These are phyloP conservation scores for Caryopteris hybrid DNA, from an alignment of 305 asterid genomes.

Conservation along the genomic window DNA sequence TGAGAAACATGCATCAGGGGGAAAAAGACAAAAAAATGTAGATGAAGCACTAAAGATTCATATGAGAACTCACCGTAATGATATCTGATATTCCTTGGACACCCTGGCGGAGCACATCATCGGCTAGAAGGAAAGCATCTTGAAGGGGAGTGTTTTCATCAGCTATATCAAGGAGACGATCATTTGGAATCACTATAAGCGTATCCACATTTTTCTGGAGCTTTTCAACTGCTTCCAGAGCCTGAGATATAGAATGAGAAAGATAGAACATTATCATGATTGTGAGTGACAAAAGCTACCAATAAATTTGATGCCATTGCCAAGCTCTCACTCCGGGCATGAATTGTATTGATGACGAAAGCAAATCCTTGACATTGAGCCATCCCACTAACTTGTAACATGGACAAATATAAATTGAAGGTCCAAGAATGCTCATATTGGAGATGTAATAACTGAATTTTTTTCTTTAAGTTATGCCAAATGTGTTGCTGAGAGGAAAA, in stretches of 20 bases:
- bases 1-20: not conserved
- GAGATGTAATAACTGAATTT: not conserved
- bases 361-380: not conserved
- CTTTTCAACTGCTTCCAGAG: constrained; percentile 90
- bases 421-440: not conserved
- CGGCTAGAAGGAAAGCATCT: constrained; percentile 96
- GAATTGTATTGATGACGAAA: not conserved
- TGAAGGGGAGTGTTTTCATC: constrained; percentile 91
- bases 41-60: not conserved
- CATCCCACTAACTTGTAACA: not conserved
- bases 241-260: constrained; percentile 40
- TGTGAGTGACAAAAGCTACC: not conserved
- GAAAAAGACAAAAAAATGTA: not conserved
- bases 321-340: not conserved
- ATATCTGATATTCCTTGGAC: constrained; percentile 97
- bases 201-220: constrained; percentile 95
- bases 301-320: not conserved
- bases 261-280: not conserved
- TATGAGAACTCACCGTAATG: constrained; percentile 62
- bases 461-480: not conserved
- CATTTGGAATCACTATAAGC: constrained; percentile 93
- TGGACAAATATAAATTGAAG: not conserved
- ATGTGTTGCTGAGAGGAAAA: not conserved
- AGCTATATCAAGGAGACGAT: constrained; percentile 86
- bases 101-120: constrained; percentile 94